A percentile compares a stretch with the other conserved stretches of the same genome.
Evolutionary conservation across 2,329 filamentous ascomycete species (phyloP).

Genomic region (Drechslerella stenobrocha): DNA sequence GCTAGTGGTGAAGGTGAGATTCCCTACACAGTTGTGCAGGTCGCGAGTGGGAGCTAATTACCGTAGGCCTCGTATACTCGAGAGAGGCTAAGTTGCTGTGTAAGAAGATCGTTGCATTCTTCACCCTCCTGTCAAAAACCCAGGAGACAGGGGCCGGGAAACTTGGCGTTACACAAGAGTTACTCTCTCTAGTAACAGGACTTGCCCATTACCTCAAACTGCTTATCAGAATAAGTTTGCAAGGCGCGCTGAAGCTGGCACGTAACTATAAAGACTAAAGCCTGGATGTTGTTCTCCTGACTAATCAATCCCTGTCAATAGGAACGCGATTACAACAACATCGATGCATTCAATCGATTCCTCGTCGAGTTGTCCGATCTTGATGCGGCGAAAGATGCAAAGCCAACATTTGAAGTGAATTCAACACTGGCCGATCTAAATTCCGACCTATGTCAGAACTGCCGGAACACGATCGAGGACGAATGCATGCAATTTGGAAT

Average conservation of each 20-base stretch:
- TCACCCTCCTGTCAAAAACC: slow-evolving; percentile 88
- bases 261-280: slow-evolving; percentile 6
- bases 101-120: slow-evolving; percentile 99
- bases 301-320: slow-evolving; percentile 39
- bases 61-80: slow-evolving; percentile 78
- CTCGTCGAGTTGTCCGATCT: slow-evolving; percentile 80
- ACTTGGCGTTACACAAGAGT: slow-evolving; percentile 92
- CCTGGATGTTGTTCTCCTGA: not conserved
- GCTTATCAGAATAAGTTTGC: slow-evolving; percentile 92
- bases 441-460: slow-evolving; percentile 81
- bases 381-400: slow-evolving; percentile 73
- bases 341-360: slow-evolving; percentile 78
- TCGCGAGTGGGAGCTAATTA: slow-evolving; percentile 8
- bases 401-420: slow-evolving; percentile 69
- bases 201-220: slow-evolving; percentile 97
- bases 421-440: slow-evolving; percentile 71
- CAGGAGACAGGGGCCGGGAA: slow-evolving; percentile 88
- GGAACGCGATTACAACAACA: slow-evolving; percentile 76
- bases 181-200: slow-evolving; percentile 95
- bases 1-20: slow-evolving; percentile 73
- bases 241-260: slow-evolving; percentile 79
- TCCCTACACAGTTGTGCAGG: not conserved
- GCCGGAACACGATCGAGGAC: slow-evolving; percentile 87
- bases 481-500: slow-evolving; percentile 79
- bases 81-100: slow-evolving; percentile 98